phyloP scores from a whole-genome alignment of 2,329 filamentous ascomycete genomes.

The Sporothrix humicola region DNA sequence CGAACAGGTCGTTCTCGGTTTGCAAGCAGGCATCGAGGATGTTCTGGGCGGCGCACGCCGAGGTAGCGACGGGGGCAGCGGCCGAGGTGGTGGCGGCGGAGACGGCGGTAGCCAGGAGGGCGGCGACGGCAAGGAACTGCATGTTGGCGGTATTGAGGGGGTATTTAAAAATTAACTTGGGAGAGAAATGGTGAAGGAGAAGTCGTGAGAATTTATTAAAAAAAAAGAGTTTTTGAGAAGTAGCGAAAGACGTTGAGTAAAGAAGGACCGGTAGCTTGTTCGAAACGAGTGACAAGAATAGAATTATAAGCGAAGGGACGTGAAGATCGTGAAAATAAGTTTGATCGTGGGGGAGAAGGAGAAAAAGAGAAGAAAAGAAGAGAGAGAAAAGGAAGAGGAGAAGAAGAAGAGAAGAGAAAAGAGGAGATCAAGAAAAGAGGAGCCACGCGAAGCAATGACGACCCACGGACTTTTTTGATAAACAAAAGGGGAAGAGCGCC shows the following conservation, averaged over 20 bases:
- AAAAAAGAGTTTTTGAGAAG: neutral
- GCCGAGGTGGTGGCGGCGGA: conserved; percentile 32
- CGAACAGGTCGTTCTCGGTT: conserved; percentile 49
- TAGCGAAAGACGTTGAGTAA: neutral
- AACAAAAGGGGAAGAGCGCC: conserved; percentile 25
- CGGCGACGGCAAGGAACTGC: conserved; percentile 32
- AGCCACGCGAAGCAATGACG: neutral
- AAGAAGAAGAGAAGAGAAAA: neutral
- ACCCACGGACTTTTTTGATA: conserved; percentile 13
- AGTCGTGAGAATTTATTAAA: neutral
- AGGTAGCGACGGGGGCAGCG: conserved; percentile 29
- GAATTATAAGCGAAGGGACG: conserved; percentile 2
- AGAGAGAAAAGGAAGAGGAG: neutral
- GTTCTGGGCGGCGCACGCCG: conserved; percentile 37
- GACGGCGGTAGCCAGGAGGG: conserved; percentile 31
- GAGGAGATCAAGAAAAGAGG: conserved; percentile 9
- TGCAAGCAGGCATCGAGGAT: conserved; percentile 39
- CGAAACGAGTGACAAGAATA: conserved; percentile 31
- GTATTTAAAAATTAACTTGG: neutral
- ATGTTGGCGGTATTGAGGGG: conserved; percentile 27
- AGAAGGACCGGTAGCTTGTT: neutral
- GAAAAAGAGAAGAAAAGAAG: conserved; percentile 14
- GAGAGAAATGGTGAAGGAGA: conserved; percentile 1
- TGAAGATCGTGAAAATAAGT: conserved; percentile 15
- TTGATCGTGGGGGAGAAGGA: conserved; percentile 12